Evolutionary conservation across 2,329 filamentous ascomycete genomes (phyloP), one percentile per base, ranked within the genome.

Genomic region (Fusarium virguliforme): DNA sequence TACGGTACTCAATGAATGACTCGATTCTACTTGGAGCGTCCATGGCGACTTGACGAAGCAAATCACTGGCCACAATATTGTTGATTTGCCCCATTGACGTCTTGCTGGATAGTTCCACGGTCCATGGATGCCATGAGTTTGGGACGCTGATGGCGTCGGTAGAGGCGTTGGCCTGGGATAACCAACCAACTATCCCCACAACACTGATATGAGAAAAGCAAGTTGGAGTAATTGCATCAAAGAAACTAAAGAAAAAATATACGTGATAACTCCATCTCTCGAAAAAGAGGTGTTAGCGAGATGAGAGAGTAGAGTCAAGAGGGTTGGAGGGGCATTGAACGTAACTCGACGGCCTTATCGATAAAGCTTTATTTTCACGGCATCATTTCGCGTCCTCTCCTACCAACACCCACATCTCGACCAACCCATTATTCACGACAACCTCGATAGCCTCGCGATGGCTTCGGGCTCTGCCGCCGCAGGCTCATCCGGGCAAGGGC

Each of bases 311-410:
- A 10, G n/a, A 37, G 32, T 40, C 24, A n/a, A 30, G 48, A 58
- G 51, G 55, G 50, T 34, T 67, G 65, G 65, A 59, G 57, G 64
- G 60, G 53, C 53, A 65, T 34, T 38, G n/a, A 34, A 12, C 50
- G 22, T 18, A 35, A 8, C 50, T 26, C 30, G 8, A 43, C 22
- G 26, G 35, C 62, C 74, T 76, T 77, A 77, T 77, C 75, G 75
- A 77, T 77, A 77, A 77, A 69, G 73, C 68, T 70, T 73, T 70
- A 71, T 65, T 75, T 74, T 74, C 51, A 48, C 13, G n/a, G 7
- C 15, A n/a, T 28, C 55, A 32, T 48, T 24, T 51, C 62, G 41
- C 57, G 57, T 68, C 58, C 43, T 6, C 56, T 30, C 34, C 35
- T 41, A 59, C 51, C 18, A 32, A 22, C 48, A 13, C 30, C 6